These are phyloP conservation scores for Alternaria gaisen DNA, from an alignment of 2,329 filamentous ascomycete genomes.

Conservation along the genomic window DNA sequence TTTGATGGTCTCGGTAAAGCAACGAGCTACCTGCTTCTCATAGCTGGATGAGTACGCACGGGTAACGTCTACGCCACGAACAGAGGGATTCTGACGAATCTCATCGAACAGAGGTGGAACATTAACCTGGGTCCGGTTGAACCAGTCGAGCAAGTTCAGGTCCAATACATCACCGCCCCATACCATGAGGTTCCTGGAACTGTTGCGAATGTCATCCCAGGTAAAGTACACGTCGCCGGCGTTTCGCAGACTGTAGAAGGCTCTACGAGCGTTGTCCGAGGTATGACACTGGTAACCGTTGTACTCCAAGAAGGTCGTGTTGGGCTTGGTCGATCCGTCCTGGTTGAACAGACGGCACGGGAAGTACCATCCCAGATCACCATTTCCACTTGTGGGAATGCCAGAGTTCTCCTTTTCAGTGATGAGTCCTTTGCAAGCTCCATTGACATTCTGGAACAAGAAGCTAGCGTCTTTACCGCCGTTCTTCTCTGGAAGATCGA, in stretches of 20 bases:
- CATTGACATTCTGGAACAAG: constrained; percentile 98
- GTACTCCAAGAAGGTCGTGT: constrained; percentile 78
- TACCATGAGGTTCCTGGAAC: constrained; percentile 86
- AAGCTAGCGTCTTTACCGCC: constrained; percentile 95
- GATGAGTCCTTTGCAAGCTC: constrained; percentile 91
- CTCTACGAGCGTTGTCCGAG: constrained; percentile 68
- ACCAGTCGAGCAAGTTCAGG: constrained; percentile 86
- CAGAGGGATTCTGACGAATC: constrained; percentile 73
- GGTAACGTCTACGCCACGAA: constrained; percentile 88
- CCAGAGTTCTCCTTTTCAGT: constrained; percentile 74
- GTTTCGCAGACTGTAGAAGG: constrained; percentile 76
- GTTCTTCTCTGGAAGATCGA: constrained; percentile 81
- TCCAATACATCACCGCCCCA: constrained; percentile 96
- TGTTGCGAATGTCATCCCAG: constrained; percentile 93
- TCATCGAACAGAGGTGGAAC: constrained; percentile 82
- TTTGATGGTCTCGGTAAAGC: constrained; percentile 92
- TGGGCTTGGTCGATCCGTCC: constrained; percentile 83
- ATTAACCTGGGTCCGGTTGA: constrained; percentile 80
- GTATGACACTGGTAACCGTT: constrained; percentile 91
- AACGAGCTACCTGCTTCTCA: constrained; percentile 85
- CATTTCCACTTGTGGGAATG: constrained; percentile 75
- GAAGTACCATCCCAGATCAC: constrained; percentile 93
- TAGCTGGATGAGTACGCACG: constrained; percentile 80
- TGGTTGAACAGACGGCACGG: constrained; percentile 92
- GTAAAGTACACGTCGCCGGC: constrained; percentile 93